Percentiles rank a stretch among this genome's conserved stretches.
Conservation (phyloP, 2,329 filamentous ascomycete genomes). For the Colletotrichum sansevieriae region DNA sequence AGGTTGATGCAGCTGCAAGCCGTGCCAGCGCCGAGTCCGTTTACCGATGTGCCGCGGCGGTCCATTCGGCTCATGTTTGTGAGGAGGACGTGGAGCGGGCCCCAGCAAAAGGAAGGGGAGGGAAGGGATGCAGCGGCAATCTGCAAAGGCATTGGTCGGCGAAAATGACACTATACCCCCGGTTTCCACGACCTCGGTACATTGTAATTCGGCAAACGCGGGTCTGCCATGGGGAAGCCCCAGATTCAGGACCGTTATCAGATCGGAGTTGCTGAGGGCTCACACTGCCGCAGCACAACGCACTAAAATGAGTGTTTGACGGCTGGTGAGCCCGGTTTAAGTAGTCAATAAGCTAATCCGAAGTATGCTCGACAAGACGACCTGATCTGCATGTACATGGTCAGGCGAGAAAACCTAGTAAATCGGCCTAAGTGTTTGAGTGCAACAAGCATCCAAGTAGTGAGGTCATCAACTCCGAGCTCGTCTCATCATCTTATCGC, state of each 20-base stretch:
- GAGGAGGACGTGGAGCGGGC: neutral
- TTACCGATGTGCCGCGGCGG: conserved; percentile 17
- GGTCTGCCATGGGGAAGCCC: conserved; percentile 2
- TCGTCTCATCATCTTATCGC: too few species aligned
- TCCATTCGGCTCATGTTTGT: conserved; percentile 15
- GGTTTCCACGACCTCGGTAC: conserved; percentile 31
- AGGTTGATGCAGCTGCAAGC: neutral
- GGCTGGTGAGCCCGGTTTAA: neutral
- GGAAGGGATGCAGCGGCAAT: too few species aligned
- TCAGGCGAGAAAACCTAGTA: too few species aligned
- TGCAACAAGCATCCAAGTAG: too few species aligned
- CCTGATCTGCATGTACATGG: too few species aligned
- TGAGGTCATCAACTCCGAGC: too few species aligned
- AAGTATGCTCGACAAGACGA: too few species aligned
- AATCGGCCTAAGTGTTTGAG: too few species aligned
- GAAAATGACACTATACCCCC: neutral
- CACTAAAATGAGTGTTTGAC: neutral
- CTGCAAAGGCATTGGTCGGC: neutral
- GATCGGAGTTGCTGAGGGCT: conserved; percentile 24
- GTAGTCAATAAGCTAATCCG: too few species aligned
- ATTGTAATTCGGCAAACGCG: conserved; percentile 37
- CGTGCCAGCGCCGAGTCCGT: neutral
- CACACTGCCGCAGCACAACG: conserved; percentile 4
- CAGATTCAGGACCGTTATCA: conserved; percentile 36
- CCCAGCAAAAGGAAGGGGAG: neutral